Base-by-base conservation (phyloP, 2,329 filamentous ascomycete species). In the Pseudogymnoascus sp. region DNA sequence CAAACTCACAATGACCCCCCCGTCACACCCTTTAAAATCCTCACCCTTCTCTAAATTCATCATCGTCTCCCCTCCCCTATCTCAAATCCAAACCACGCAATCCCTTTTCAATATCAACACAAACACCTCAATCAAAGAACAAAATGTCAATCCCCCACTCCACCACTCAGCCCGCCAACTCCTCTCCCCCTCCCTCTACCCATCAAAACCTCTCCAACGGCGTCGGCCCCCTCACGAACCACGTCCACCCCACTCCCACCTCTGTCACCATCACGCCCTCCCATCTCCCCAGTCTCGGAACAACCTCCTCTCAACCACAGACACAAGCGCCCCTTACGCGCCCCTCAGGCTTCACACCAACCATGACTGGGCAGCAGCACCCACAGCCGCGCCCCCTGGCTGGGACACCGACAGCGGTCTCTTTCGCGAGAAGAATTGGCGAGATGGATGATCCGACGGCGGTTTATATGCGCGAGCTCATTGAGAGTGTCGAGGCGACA, bases 321-420 rank as follows among this genome's bases (percentile, higher is more conserved):
- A 13, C 16, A 43, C 41, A 16, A 21, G 4, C 8, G 4, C 6
- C 41, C 41, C 8, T 13, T 3, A 43, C 16, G 16, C 16, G 16
- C 7, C 16, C 41, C 8, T 21, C 41, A 5, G n/a, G 16, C 41
- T n/a, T 16, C 13, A 21, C 41, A 10, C 16, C 16, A 5, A 6
- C 41, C 16, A 43, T 6, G 2, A 13, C 8, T 3, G 41, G 41
- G 16, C 41, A 43, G 6, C 16, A 43, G 7, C 8, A 43, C 16
- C 8, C 41, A 21, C 41, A 21, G 4, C 34, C 28, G 25, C 37
- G 41, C 63, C 65, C 31, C 13, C 73, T 74, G 72, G 69, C 69
- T 64, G 65, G 69, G 19, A 70, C 71, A 66, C 64, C 69, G 60
- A 73, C 72, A 45, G 65, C 68, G 16, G 41, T 4, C 6, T 43